Evolutionary conservation across 2,329 filamentous ascomycete species (phyloP).

Genomic region (Corynespora cassiicola): DNA sequence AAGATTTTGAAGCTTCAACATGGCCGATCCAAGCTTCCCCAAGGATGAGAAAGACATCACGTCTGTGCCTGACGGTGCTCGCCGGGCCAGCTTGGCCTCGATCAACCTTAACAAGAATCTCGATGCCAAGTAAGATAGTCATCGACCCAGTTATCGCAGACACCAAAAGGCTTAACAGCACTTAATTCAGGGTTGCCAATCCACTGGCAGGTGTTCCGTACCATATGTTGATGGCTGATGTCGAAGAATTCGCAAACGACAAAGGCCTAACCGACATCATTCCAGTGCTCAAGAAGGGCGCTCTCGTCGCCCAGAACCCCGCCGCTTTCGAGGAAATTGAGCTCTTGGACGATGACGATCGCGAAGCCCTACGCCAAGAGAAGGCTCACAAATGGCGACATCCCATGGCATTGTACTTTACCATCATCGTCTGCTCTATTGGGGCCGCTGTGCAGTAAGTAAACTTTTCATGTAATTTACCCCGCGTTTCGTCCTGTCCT

Average conservation of each 20-base stretch:
- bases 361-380: conserved; percentile 64
- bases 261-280: conserved; percentile 65
- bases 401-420: conserved; percentile 66
- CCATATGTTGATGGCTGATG: conserved; percentile 58
- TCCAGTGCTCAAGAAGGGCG: conserved; percentile 63
- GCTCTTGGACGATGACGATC: conserved; percentile 64
- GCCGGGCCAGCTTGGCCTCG: conserved; percentile 18
- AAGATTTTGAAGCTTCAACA: conserved; percentile 4
- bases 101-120: conserved; percentile 20
- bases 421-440: conserved; percentile 70
- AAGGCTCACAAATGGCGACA: conserved; percentile 64
- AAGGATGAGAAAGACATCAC: conserved; percentile 8
- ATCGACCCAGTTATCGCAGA: not conserved
- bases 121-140: conserved; percentile 19
- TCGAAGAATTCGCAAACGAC: conserved; percentile 68
- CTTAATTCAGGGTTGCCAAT: conserved; percentile 56
- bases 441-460: conserved; percentile 63
- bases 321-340: conserved; percentile 65
- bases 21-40: conserved; percentile 12
- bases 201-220: conserved; percentile 62
- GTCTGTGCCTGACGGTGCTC: conserved; percentile 6
- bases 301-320: conserved; percentile 74
- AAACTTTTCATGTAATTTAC: too few relatives aligned
- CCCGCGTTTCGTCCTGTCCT: too few relatives aligned
- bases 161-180: not conserved